phyloP scores from a whole-genome alignment of 345 rosid genomes.

The Moricandia arvensis region DNA sequence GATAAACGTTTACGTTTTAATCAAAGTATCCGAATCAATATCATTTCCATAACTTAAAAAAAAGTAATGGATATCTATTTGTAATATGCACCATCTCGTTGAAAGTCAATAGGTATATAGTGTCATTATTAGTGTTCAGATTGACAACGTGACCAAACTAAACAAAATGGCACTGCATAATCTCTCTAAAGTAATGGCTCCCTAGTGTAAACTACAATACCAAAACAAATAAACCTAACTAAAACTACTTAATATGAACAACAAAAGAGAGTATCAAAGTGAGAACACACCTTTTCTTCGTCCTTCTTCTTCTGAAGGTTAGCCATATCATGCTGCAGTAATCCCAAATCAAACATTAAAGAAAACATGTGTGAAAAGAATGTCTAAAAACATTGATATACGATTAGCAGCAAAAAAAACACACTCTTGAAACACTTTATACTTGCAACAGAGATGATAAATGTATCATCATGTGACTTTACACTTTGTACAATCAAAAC shows the following conservation, averaged over 20 bases:
- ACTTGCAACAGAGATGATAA: too few relatives aligned
- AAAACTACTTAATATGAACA: background rate
- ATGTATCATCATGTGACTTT: too few relatives aligned
- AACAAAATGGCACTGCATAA: conserved; percentile 1
- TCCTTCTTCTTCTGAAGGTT: conserved; percentile 77
- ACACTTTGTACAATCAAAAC: background rate
- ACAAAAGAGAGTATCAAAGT: background rate
- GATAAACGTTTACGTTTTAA: background rate
- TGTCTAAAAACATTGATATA: background rate
- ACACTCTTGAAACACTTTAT: background rate
- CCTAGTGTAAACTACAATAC: background rate
- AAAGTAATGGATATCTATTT: background rate
- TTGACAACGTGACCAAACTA: background rate
- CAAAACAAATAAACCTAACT: background rate
- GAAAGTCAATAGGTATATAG: background rate
- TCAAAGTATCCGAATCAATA: background rate
- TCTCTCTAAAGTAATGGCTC: background rate
- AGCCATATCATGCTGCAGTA: conserved; percentile 51
- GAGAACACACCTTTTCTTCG: conserved; percentile 49
- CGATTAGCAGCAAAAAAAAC: background rate
- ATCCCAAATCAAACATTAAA: background rate
- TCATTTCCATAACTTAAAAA: background rate
- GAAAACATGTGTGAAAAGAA: background rate
- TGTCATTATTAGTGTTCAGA: background rate
- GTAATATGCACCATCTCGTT: background rate